Evolutionary conservation across 306 rosid species (phyloP).

Genomic region (Vigna radiata): DNA sequence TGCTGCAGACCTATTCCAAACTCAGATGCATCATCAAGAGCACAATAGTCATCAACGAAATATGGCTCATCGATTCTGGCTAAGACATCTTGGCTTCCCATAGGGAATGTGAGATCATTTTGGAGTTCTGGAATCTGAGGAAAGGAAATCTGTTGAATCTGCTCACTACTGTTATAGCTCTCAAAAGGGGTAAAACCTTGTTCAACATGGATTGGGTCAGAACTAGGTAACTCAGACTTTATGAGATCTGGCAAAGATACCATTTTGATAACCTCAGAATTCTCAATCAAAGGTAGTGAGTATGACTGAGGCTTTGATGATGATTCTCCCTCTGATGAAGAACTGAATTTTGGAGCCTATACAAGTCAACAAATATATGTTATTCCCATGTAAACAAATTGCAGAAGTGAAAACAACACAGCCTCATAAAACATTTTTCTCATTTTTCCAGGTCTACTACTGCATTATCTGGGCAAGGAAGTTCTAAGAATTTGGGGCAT

Average conservation of each 20-base stretch:
- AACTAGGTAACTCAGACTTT: conserved; percentile 46
- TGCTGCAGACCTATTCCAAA: conserved; percentile 51
- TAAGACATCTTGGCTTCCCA: conserved; percentile 55
- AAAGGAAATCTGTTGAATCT: conserved; percentile 36
- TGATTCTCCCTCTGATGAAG: conserved; percentile 72
- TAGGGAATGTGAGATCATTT: conserved; percentile 55
- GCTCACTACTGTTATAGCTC: conserved; percentile 45
- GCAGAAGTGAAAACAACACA: not conserved
- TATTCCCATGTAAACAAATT: not conserved
- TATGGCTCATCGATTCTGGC: conserved; percentile 52
- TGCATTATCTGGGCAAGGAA: too few relatives aligned
- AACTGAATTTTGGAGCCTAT: conserved; percentile 65
- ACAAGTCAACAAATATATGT: conserved; percentile 16
- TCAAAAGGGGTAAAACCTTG: conserved; percentile 49
- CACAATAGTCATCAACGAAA: conserved; percentile 50
- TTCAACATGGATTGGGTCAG: conserved; percentile 41
- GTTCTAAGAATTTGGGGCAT: too few relatives aligned
- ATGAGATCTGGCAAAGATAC: conserved; percentile 64
- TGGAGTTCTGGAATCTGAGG: conserved; percentile 52
- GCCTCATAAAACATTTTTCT: not conserved
- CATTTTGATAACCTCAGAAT: conserved; percentile 57
- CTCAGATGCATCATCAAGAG: conserved; percentile 51
- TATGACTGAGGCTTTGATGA: conserved; percentile 52
- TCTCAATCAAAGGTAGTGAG: conserved; percentile 49
- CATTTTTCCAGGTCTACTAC: not conserved